A percentile compares a stretch with the other conserved stretches of the same genome.
Conservation (phyloP, 2,329 filamentous ascomycete species). For the Thielaviopsis musarum region DNA sequence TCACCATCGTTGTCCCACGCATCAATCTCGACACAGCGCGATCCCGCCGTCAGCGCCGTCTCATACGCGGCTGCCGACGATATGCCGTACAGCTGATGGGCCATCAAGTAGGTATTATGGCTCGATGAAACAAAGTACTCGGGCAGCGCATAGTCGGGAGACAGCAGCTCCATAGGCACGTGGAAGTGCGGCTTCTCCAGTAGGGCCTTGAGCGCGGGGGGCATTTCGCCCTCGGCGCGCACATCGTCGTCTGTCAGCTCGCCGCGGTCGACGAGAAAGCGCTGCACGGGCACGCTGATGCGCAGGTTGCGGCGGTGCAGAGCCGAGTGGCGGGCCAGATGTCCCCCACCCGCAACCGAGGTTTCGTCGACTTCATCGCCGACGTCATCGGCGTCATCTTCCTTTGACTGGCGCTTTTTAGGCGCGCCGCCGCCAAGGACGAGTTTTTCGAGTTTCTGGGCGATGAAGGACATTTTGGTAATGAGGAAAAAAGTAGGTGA, state of each 20-base stretch:
- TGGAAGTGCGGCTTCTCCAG: slow-evolving; percentile 40
- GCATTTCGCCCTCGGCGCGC: slow-evolving; percentile 25
- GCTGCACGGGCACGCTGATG: slow-evolving; percentile 40
- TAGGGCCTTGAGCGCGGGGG: slow-evolving; percentile 30
- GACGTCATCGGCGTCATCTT: slow-evolving; percentile 31
- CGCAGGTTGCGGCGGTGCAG: slow-evolving; percentile 35
- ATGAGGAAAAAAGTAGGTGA: too few species aligned
- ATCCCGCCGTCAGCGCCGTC: slow-evolving; percentile 42
- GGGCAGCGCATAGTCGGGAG: slow-evolving; percentile 42
- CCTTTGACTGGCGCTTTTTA: slow-evolving; percentile 11
- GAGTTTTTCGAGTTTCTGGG: slow-evolving; percentile 11
- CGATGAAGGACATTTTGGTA: slow-evolving; percentile 13
- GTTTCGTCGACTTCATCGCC: slow-evolving; percentile 33
- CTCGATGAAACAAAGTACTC: slow-evolving; percentile 59
- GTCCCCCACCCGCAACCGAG: slow-evolving; percentile 43
- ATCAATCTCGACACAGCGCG: slow-evolving; percentile 57
- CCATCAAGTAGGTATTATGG: slow-evolving; percentile 57
- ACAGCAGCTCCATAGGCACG: slow-evolving; percentile 36
- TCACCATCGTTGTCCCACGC: slow-evolving; percentile 51
- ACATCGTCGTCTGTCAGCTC: slow-evolving; percentile 33
- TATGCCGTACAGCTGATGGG: slow-evolving; percentile 49
- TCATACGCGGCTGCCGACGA: slow-evolving; percentile 48
- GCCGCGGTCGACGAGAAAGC: slow-evolving; percentile 35
- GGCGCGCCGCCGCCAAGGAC: not conserved
- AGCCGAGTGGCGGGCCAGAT: slow-evolving; percentile 29